Base-by-base conservation (phyloP, 1,284 basidiomycete genomes). In the Athelia sp. region DNA sequence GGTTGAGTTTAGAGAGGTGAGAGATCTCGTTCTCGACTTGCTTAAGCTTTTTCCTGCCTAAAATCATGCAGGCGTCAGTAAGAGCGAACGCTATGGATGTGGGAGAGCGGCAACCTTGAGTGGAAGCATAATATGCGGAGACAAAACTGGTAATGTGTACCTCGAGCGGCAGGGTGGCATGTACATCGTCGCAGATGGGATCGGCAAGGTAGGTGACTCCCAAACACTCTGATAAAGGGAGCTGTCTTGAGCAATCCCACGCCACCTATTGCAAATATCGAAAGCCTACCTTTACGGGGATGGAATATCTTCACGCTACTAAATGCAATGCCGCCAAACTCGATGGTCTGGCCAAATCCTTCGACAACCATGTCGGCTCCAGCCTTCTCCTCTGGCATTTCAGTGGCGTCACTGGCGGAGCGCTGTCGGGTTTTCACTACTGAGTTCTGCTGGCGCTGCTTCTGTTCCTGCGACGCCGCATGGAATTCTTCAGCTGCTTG, bases 161-260 rank as follows among this genome's bases (percentile, higher is more conserved):
- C 56, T 89, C 87, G 4, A 91, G 70, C 17, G 81, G 78, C 8
- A 81, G 65, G 0, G 73, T 73, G 1, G 71, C 69, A 52, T 75
- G 66, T 10, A 75, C 68, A 54, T 84, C 80, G 53, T 87, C 84
- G 54, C 76, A 79, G 18, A 89, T 65, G 10, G 87, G 87, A 53
- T 88, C 85, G 0, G 87, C 87, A 50, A 81, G 72, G 64, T 84
- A 89, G 0, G 79, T 69, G 4, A 74, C 80, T 2, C 84, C 86
- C 22, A 88, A 64, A 34, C 71, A 74, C 43, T 82, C 87, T 86
- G n/a, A 49, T 40, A 21, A 36, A 32, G 13, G 53, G 34, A 29
- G 14, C 18, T 8, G 29, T 32, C 11, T 8, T 46, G 3, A 57
- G 21, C 9, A 26, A 29, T n/a, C n/a, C n/a, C n/a, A n/a, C n/a